Percentiles rank a stretch among this genome's conserved stretches.
Evolutionary conservation across 2,329 filamentous ascomycete genomes (phyloP).

Genomic region (Lecanosticta acicola): DNA sequence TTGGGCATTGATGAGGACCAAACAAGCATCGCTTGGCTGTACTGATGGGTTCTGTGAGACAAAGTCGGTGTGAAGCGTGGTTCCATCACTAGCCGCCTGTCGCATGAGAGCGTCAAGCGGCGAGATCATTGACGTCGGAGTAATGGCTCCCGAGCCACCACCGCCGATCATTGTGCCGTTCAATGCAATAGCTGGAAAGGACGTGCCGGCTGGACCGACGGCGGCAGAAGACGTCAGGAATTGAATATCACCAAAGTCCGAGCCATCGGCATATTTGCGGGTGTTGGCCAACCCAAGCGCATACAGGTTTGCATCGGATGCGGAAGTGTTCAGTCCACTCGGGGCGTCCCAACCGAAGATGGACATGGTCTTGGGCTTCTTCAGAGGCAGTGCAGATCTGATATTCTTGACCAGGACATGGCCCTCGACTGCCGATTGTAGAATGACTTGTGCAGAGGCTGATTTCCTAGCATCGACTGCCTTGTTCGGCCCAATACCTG

Average conservation of each 20-base stretch:
- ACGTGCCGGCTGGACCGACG: constrained; percentile 5
- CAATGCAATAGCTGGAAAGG: constrained; percentile 19
- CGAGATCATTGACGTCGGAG: constrained; percentile 20
- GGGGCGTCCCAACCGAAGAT: constrained; percentile 35
- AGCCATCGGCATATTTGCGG: constrained; percentile 13
- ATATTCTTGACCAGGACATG: constrained; percentile 59
- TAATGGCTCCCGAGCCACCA: constrained; percentile 27
- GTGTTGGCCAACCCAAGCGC: constrained; percentile 11
- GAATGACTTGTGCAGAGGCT: constrained; percentile 42
- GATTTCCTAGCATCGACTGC: constrained; percentile 51
- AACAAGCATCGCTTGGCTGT: constrained; percentile 22
- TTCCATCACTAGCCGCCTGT: constrained; percentile 25
- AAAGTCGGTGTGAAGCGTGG: constrained; percentile 24
- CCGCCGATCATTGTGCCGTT: constrained; percentile 28
- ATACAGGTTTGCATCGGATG: constrained; percentile 9
- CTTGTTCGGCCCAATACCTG: constrained; percentile 47
- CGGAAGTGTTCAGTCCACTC: constrained; percentile 14
- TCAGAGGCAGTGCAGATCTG: constrained; percentile 50
- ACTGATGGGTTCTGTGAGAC: constrained; percentile 22
- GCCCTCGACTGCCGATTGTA: constrained; percentile 54
- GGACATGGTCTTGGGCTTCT: constrained; percentile 46
- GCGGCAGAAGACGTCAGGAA: constrained; percentile 9
- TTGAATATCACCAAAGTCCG: constrained; percentile 10
- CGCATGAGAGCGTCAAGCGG: constrained; percentile 27
- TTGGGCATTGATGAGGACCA: constrained; percentile 31